These are phyloP conservation scores for Chlorencoelia australis DNA, from an alignment of 2,329 filamentous ascomycete species.

Conservation along the genomic window DNA sequence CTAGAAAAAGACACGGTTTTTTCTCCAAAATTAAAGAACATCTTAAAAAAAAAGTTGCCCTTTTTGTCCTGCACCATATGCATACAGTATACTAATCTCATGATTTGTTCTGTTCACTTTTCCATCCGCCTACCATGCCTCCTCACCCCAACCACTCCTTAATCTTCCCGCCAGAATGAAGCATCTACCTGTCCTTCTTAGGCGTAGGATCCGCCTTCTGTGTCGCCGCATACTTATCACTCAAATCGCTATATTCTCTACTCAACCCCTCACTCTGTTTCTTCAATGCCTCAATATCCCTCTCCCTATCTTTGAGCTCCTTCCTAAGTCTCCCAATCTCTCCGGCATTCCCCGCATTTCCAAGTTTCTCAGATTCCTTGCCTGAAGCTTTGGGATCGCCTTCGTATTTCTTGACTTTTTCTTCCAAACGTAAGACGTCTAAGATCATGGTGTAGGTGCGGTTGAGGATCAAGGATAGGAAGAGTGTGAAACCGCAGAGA, in stretches of 20 bases:
- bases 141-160: no score
- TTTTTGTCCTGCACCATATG: no score
- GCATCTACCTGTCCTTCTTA: constrained; percentile 44
- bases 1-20: no score
- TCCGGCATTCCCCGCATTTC: constrained; percentile 61
- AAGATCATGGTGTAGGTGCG: constrained; percentile 83
- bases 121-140: no score
- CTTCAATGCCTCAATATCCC: constrained; percentile 78
- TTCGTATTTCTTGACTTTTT: constrained; percentile 78
- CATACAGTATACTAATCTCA: no score
- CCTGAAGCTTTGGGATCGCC: constrained; percentile 47
- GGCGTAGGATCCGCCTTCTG: constrained; percentile 34
- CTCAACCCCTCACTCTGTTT: constrained; percentile 63
- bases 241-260: constrained; percentile 74
- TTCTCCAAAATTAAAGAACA: no score
- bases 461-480: constrained; percentile 97
- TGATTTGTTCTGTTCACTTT: no score
- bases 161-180: no score
- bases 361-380: constrained; percentile 64
- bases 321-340: constrained; percentile 62
- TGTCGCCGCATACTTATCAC: constrained; percentile 64
- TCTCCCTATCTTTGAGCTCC: constrained; percentile 62
- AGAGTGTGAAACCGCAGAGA: constrained; percentile 97
- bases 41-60: no score
- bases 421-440: constrained; percentile 59